Percentiles rank a stretch among this genome's conserved stretches.
Conservation (phyloP, 352 stramenopile genomes). For the Globisporangium abappressorium region DNA sequence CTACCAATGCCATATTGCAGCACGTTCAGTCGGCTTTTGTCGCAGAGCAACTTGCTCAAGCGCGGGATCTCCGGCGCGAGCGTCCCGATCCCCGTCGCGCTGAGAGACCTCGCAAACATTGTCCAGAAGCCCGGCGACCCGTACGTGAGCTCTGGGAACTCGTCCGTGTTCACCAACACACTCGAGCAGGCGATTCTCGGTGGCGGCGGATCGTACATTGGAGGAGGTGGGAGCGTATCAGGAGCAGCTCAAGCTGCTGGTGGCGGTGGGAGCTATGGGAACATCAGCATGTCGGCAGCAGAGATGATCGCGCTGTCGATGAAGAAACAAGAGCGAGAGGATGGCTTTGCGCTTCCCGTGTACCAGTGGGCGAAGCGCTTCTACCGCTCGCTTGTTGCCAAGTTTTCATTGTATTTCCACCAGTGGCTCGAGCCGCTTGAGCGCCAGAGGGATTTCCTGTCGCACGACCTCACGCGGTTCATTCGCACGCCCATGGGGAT, state of each 20-base stretch:
- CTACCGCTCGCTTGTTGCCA: slow-evolving; percentile 80
- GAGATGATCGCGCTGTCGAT: slow-evolving; percentile 81
- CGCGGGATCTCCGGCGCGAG: slow-evolving; percentile 31
- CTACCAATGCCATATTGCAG: slow-evolving; percentile 15
- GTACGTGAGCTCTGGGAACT: slow-evolving; percentile 38
- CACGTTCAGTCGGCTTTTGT: slow-evolving; percentile 58
- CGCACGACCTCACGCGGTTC: slow-evolving; percentile 66
- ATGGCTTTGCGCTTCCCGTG: slow-evolving; percentile 74
- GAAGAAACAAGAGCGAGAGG: slow-evolving; percentile 69
- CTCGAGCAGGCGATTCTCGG: slow-evolving; percentile 73
- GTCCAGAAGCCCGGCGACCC: slow-evolving; percentile 45
- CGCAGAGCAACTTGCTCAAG: slow-evolving; percentile 59
- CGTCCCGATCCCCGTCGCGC: slow-evolving; percentile 25
- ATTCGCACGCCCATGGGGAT: slow-evolving; percentile 75
- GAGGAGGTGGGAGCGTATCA: slow-evolving; percentile 9
- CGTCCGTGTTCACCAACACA: slow-evolving; percentile 39
- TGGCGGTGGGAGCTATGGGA: slow-evolving; percentile 26
- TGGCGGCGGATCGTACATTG: slow-evolving; percentile 17
- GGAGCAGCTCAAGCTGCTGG: slow-evolving; percentile 6
- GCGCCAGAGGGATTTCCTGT: slow-evolving; percentile 54
- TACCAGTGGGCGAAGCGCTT: slow-evolving; percentile 83
- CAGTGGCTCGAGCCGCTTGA: slow-evolving; percentile 73
- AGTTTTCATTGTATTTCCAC: slow-evolving; percentile 84
- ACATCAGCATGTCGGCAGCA: slow-evolving; percentile 50
- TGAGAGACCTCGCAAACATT: slow-evolving; percentile 22